A percentile compares a stretch with the other conserved stretches of the same genome.
phyloP scores from a whole-genome alignment of 257 asterid species.

The Solanum sejunctum region DNA sequence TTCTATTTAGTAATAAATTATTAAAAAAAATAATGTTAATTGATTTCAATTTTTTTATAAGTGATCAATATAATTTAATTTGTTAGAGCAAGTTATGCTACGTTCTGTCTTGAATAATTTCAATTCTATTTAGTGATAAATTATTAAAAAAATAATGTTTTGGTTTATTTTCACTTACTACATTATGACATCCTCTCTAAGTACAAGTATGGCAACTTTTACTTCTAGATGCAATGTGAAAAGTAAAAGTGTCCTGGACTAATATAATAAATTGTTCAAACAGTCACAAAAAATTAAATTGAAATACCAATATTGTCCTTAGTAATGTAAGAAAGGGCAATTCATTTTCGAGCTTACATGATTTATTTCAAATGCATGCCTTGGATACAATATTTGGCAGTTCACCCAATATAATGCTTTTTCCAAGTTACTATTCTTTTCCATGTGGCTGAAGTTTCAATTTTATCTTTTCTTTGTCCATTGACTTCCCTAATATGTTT shows the following conservation, averaged over 20 bases:
- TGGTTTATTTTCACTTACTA: not conserved
- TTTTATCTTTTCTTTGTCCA: not conserved
- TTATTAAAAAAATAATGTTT: no score
- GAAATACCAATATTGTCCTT: not conserved
- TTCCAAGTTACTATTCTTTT: not conserved
- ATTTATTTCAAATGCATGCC: not conserved
- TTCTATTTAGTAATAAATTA: no score
- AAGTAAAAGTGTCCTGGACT: not conserved
- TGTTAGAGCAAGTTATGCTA: not conserved
- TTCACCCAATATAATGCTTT: not conserved
- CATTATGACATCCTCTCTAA: not conserved
- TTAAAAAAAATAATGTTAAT: no score
- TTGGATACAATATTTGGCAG: not conserved
- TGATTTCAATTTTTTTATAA: not conserved
- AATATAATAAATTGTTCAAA: not conserved
- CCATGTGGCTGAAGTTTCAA: not conserved
- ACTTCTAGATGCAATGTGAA: not conserved
- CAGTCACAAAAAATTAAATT: not conserved
- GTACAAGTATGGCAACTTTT: not conserved
- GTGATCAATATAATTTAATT: not conserved
- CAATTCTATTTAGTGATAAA: no score
- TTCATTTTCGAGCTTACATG: not conserved
- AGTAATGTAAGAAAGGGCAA: not conserved
- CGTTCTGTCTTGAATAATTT: no score
- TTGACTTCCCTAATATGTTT: not conserved